Evolutionary conservation across 495 filamentous ascomycete species (phyloP).

Genomic region (Hypoxylon rickii): DNA sequence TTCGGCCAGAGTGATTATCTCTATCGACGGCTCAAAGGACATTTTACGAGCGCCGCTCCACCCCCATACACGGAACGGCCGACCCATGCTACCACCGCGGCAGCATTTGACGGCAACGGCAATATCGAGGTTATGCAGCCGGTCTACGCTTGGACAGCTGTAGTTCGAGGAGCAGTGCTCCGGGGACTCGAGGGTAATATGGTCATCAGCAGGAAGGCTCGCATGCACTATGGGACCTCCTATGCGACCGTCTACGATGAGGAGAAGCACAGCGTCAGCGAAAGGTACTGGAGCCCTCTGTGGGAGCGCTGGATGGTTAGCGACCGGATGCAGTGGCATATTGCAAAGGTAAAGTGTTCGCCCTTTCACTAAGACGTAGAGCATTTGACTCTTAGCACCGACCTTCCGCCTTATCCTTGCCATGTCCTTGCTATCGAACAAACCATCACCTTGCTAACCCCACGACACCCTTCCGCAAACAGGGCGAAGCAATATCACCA

Average conservation of each 20-base stretch:
- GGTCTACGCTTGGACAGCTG: conserved; percentile 77
- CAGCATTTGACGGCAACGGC: conserved; percentile 44
- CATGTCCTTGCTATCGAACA: conserved; percentile 1
- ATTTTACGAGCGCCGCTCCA: conserved; percentile 67
- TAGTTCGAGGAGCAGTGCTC: conserved; percentile 69
- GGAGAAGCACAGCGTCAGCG: conserved; percentile 65
- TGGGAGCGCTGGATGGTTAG: conserved; percentile 83
- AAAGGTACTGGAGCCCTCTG: conserved; percentile 74
- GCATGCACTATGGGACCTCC: conserved; percentile 78
- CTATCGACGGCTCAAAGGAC: conserved; percentile 65
- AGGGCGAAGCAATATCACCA: conserved; percentile 73
- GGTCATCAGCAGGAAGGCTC: conserved; percentile 66
- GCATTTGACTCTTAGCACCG: no score
- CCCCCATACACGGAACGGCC: conserved; percentile 70
- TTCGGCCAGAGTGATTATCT: conserved; percentile 73
- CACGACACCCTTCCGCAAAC: conserved; percentile 8
- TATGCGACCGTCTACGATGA: conserved; percentile 78
- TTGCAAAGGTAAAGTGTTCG: conserved; percentile 60
- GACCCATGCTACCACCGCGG: conserved; percentile 54
- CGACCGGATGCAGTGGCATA: conserved; percentile 82
- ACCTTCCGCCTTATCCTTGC: not conserved
- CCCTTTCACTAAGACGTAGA: not conserved
- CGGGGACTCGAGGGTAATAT: conserved; percentile 72
- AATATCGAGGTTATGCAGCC: conserved; percentile 77
- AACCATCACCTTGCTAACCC: not conserved